Conservation (phyloP, 345 rosid genomes). For the Bruguiera sexangula region DNA sequence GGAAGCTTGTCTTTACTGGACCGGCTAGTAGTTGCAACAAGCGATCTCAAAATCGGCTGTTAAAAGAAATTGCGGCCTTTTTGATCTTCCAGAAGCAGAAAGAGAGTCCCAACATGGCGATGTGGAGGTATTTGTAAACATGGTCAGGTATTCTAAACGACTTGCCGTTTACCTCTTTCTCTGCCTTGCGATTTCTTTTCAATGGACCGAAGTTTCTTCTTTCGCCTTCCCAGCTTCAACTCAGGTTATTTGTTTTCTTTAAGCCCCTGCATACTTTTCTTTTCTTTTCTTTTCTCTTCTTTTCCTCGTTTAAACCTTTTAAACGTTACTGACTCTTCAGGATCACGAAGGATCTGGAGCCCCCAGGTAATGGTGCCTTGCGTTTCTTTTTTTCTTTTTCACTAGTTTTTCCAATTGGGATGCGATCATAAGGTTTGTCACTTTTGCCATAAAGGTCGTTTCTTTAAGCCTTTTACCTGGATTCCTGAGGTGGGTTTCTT, state of each 20-base stretch:
- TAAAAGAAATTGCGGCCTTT: background rate
- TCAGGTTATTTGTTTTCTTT: conserved; percentile 33
- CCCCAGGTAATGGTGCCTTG: conserved; percentile 34
- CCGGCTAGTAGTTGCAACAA: too few species aligned
- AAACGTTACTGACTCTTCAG: conserved; percentile 28
- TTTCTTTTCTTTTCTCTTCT: background rate
- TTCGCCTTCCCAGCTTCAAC: conserved; percentile 32
- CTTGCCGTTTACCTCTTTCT: conserved; percentile 19
- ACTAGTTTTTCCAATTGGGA: background rate
- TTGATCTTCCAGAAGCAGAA: background rate
- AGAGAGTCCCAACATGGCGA: background rate
- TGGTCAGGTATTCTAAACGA: conserved; percentile 14
- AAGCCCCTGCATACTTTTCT: conserved; percentile 31
- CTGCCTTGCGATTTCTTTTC: conserved; percentile 13
- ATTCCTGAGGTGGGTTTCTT: conserved; percentile 8
- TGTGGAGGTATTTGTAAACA: conserved; percentile 15
- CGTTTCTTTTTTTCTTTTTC: too few species aligned
- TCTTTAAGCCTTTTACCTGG: background rate
- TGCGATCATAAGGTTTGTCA: background rate
- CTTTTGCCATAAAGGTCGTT: background rate
- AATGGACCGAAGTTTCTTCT: conserved; percentile 9
- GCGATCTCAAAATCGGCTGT: too few species aligned
- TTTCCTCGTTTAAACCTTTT: background rate
- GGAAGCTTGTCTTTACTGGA: too few species aligned
- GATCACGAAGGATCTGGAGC: conserved; percentile 32